Base-by-base conservation (phyloP, 2,329 filamentous ascomycete species). In the Fusarium sp. region DNA sequence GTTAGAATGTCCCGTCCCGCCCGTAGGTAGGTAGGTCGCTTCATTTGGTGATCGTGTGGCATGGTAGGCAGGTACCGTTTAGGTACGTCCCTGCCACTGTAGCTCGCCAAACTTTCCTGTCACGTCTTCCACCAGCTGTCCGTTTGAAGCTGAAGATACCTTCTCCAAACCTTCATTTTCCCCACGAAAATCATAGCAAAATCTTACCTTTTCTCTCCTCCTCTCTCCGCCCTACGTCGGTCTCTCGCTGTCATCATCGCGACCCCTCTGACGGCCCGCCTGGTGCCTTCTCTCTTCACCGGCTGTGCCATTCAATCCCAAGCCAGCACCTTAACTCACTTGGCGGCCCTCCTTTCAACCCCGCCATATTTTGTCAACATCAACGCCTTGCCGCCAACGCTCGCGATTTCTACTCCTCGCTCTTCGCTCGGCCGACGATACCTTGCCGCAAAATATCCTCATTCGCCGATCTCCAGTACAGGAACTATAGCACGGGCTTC, bases 51-150 rank as follows among this genome's bases (percentile, higher is more conserved):
- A 57, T 61, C 42, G 59, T 64, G 51, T 64, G 52, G 59, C 36
- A 44, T 30, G 38, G 52, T 42, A 67, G 71, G 60, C 61, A 73
- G 72, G 72, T 75, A 70, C 72, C 71, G 47, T 61, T 41, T 51
- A 44, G 66, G 66, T 67, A 61, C 59, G 65, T 61, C 59, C 70
- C 70, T 73, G 70, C 59, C 44, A 30, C 48, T 61, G 63, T 72
- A 74, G 64, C 71, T 71, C 71, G 72, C 70, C 72, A 75, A 75
- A 72, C 64, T 72, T 75, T 74, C 68, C 68, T 73, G 72, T 72
- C 68, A 69, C 68, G 66, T 73, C 70, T 62, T 62, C 51, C 50
- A 67, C 67, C 50, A 64, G 68, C 48, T 74, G 68, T 66, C 50
- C 55, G 61, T 60, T 63, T 58, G 60, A 69, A 75, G 68, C 57